Evolutionary conservation across 306 rosid species (phyloP), one percentile per base, ranked within the genome.

Genomic region (Potentilla sterilis): DNA sequence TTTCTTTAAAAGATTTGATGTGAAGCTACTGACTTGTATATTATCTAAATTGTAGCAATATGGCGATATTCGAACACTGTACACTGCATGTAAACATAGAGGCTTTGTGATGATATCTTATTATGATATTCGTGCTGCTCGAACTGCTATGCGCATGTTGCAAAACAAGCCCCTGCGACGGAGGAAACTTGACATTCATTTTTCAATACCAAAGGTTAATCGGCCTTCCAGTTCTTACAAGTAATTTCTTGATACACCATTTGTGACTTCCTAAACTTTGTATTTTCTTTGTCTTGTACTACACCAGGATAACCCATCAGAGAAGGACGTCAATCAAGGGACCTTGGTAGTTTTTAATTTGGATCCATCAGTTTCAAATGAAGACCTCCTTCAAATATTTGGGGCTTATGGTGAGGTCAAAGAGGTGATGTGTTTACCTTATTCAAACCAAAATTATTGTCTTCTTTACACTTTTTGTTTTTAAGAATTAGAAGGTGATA

Each of bases 71-170:
- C 82, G 97, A 84, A 87, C 98, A 71, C 84, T 93, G 81, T 93
- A 93, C 85, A 93, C 98, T 67, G 96, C 93, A 64, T 91, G 98
- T 88, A 93, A 91, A 85, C 96, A 88, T 73, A 82, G 98, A 80
- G 98, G 98, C 44, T 93, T 93, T 87, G 98, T 93, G 88, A 93
- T 93, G 98, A 91, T 93, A 86, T 91, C 98, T 54, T 93, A 93
- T 82, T 93, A 89, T 69, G 98, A 93, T 82, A 93, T 93, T 59
- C 97, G 97, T 83, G 91, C 92, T 81, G 98, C 98, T 84, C 95
- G 98, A 57, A 91, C 86, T 77, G 97, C 98, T 38, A 93, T 93
- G 96, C 98, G 98, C 48, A 86, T 92, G 40, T 80, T 93, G 77
- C 98, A 93, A 77, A 93, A 89, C 83, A 93, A 89, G 83, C 97